These are phyloP conservation scores for Ganoderma sp. DNA, from an alignment of 1,284 basidiomycete species.

Conservation along the genomic window DNA sequence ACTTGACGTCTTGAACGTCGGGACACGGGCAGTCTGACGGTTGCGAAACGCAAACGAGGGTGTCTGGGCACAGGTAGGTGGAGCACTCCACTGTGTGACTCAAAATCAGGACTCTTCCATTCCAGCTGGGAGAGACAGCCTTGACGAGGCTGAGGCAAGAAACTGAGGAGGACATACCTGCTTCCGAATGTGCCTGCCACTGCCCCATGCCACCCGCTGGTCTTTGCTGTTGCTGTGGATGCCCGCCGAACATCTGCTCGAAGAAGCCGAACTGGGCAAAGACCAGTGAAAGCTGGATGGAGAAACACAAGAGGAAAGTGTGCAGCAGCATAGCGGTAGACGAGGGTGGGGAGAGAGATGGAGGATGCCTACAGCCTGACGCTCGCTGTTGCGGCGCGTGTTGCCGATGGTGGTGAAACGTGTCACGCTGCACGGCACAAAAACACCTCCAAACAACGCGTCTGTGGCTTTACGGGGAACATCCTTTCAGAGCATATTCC, in stretches of 20 bases:
- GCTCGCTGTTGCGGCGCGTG: no score
- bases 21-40: conserved; percentile 53
- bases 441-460: conserved; percentile 30
- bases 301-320: conserved; percentile 20
- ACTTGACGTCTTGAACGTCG: conserved; percentile 49
- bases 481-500: conserved; percentile 20
- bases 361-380: no score
- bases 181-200: conserved; percentile 62
- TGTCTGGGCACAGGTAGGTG: conserved; percentile 48
- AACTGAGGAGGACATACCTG: conserved; percentile 37
- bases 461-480: conserved; percentile 1
- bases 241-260: conserved; percentile 63
- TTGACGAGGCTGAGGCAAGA: background rate
- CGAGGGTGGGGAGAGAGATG: background rate
- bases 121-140: background rate
- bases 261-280: conserved; percentile 68
- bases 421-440: conserved; percentile 8
- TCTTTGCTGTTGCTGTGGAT: conserved; percentile 48
- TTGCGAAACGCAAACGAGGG: conserved; percentile 46
- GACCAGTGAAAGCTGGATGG: conserved; percentile 18
- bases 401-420: no score
- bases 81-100: conserved; percentile 43
- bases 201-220: conserved; percentile 44
- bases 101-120: background rate
- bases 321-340: conserved; percentile 19